Evolutionary conservation across 1,139 yeast genomes (phyloP).

Genomic region (Blastobotrys apis): DNA sequence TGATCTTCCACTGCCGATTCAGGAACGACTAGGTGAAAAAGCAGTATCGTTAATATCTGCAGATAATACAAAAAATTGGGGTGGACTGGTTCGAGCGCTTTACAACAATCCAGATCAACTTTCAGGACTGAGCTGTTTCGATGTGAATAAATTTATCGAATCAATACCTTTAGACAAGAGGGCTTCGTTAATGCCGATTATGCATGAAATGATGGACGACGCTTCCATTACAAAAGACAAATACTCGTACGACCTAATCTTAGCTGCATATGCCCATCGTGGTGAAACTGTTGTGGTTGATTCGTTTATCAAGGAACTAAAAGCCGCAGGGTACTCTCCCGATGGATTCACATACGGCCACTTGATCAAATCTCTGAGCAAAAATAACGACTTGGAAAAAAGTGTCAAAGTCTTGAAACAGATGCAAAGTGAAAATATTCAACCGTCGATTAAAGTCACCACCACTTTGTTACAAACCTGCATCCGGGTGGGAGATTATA

Average conservation of each 20-base stretch:
- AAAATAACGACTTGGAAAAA: constrained; percentile 33
- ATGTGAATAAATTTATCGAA: constrained; percentile 27
- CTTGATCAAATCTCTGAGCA: constrained; percentile 41
- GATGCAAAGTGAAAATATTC: constrained; percentile 47
- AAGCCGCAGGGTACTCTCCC: constrained; percentile 37
- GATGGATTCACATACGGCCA: constrained; percentile 43
- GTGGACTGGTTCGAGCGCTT: constrained; percentile 21
- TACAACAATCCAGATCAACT: constrained; percentile 20
- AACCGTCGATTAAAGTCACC: constrained; percentile 56
- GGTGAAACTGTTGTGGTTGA: constrained; percentile 34
- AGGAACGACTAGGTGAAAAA: constrained; percentile 21
- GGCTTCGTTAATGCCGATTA: constrained; percentile 19
- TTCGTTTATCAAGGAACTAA: constrained; percentile 33
- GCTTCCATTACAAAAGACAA: constrained; percentile 26
- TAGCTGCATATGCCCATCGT: constrained; percentile 36
- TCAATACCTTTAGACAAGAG: constrained; percentile 31
- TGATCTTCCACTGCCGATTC: constrained; percentile 19
- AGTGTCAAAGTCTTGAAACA: constrained; percentile 38
- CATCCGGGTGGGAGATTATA: constrained; percentile 48
- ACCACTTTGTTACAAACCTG: constrained; percentile 65
- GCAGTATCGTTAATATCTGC: constrained; percentile 4
- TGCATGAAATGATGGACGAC: constrained; percentile 30
- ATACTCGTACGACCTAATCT: constrained; percentile 28
- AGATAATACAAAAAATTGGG: constrained; percentile 25
- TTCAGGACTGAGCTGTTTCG: constrained; percentile 21